These are phyloP conservation scores for Glonium stellatum DNA, from an alignment of 495 filamentous ascomycete genomes.

Conservation along the genomic window DNA sequence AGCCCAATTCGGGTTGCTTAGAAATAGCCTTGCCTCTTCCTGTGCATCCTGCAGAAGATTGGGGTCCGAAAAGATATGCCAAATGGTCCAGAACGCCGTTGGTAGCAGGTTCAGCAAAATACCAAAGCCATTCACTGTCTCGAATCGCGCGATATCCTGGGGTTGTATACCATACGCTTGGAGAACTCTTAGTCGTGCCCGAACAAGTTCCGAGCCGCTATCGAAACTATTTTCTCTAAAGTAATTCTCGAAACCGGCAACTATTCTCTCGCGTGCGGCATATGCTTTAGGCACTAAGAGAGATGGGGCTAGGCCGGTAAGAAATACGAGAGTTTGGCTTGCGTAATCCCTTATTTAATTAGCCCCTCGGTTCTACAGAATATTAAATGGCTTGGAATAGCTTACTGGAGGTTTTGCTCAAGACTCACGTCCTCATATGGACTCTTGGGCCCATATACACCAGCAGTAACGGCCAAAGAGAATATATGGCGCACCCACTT, in stretches of 20 bases:
- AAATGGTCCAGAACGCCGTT: slow-evolving; percentile 4
- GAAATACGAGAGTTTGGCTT: not conserved
- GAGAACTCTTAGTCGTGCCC: too few relatives aligned
- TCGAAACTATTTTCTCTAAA: too few relatives aligned
- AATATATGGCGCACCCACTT: slow-evolving; percentile 34
- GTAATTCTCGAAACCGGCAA: not conserved
- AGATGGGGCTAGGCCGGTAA: not conserved
- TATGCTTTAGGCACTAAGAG: not conserved
- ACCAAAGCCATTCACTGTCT: slow-evolving; percentile 10
- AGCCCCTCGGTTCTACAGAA: not conserved
- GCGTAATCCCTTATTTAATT: not conserved
- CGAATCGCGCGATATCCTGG: slow-evolving; percentile 9
- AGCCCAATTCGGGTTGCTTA: too few relatives aligned
- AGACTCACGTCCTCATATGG: slow-evolving; percentile 41
- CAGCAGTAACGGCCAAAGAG: slow-evolving; percentile 43
- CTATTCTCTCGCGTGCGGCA: not conserved
- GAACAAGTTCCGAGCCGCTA: too few relatives aligned
- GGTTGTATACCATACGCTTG: too few relatives aligned
- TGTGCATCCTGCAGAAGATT: not conserved
- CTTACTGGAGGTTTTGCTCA: slow-evolving; percentile 43
- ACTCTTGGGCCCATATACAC: slow-evolving; percentile 46
- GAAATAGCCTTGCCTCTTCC: too few relatives aligned
- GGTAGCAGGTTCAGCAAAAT: slow-evolving; percentile 2
- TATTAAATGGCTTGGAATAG: not conserved
- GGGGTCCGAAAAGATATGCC: not conserved